Base-by-base conservation (phyloP, 2,329 filamentous ascomycete genomes). In the Monilinia vaccinii-corymbosi region DNA sequence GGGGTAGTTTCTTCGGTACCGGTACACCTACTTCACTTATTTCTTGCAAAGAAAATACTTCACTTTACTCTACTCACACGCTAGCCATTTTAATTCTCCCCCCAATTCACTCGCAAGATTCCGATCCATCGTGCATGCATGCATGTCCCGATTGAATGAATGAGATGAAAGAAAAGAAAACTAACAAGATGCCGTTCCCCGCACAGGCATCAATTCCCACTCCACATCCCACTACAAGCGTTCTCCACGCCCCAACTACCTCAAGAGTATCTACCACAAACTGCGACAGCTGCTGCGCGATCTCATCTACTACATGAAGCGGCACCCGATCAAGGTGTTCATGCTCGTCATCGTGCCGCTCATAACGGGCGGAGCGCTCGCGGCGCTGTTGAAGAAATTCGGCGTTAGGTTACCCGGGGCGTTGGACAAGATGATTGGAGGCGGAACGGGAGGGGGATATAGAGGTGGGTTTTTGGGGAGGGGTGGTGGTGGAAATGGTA, bases 321-420 rank as follows among this genome's bases (percentile, higher is more conserved):
- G 84, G 42, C 87, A 97, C 75, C 93, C 92, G 0, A 76, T 91
- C 71, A 95, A 95, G 76, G 89, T 96, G 51, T 89, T 97, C 77
- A 79, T 89, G 78, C 82, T 91, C 63, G 87, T 96, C 64, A 81
- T 97, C 69, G 84, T 97, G 81, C 93, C 93, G 11, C 80, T 97
- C 61, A 77, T 97, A 69, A 91, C 87, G 1, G 90, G 90, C 56
- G 93, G 93, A 36, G 87, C 89, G 32, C 75, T 97, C 66, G 86
- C 86, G 10, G 89, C 87, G 50, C 77, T 97, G 48, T 81, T 96
- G 49, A 82, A 83, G 42, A 84, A 86, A 71, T 88, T 97, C 73
- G 92, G 92, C 25, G 78, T 97, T 62, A 81, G 86, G 63, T 74
- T 96, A 64, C 92, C 92, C 0, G 78, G 79, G 6, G 74, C 78